Evolutionary conservation across 768 basidiomycete genomes (phyloP), one percentile per base, ranked within the genome.

Genomic region (Russula dissimulans): DNA sequence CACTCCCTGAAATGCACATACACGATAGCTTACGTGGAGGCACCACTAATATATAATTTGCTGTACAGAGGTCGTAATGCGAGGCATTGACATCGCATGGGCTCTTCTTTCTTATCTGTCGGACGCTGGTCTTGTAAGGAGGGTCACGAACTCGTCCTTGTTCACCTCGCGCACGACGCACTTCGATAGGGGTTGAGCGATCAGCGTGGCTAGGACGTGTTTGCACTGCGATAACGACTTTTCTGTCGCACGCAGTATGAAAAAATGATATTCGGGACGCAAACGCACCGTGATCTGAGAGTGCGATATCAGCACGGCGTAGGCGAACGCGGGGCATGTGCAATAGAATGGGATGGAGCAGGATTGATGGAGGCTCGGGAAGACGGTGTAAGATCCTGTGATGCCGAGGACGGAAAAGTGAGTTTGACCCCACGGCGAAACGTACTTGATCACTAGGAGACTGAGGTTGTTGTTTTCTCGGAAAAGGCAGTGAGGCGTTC

Each of bases 291-390:
- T 84, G 18, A 83, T 67, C 67, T 89, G 82, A 2, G 80, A 78
- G 47, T 79, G 78, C 17, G 80, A 76, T 50, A 80, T 72, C 38
- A 91, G 71, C 17, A 88, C 86, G 6, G 81, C 77, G 59, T 81
- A 83, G 4, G 80, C 71, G 67, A 89, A 91, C 0, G 90, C 82
- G 3, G 87, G 85, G 66, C 89, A 92, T 14, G 84, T 80, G 69
- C 90, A 91, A 62, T 84, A 89, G 78, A 78, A 36, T 52, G 53
- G 29, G 50, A 41, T 11, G 80, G 75, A 38, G 67, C 63, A 4
- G 74, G 71, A 61, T 22, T 71, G 67, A 62, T 76, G 74, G 22
- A 86, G 73, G 46, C 77, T 73, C 41, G 76, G 73, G 54, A 76
- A 75, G 57, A 91, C 83, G 34, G 75, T 73, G 68, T 89, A 86